These are phyloP conservation scores for Cladosporium austrohemisphaericum DNA, from an alignment of 2,329 filamentous ascomycete genomes.

Conservation along the genomic window DNA sequence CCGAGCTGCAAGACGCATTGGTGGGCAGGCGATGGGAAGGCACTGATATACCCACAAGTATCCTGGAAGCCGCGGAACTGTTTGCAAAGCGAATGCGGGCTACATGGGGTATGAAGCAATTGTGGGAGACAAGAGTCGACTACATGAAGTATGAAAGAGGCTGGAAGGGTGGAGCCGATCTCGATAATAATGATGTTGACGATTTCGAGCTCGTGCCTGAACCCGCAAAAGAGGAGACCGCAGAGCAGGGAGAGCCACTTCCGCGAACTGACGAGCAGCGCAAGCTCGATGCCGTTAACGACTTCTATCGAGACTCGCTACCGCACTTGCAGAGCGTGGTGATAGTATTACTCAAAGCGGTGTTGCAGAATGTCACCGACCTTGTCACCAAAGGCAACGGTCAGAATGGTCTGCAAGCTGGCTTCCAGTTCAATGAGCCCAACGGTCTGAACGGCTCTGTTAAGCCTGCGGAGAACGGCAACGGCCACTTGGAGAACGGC, in stretches of 20 bases:
- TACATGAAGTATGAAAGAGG: slow-evolving; percentile 92
- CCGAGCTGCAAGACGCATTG: slow-evolving; percentile 72
- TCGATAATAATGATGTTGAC: slow-evolving; percentile 34
- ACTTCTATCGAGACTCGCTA: slow-evolving; percentile 74
- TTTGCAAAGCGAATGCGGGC: slow-evolving; percentile 89
- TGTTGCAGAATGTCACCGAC: slow-evolving; percentile 83
- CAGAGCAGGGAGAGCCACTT: slow-evolving; percentile 27
- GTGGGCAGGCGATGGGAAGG: slow-evolving; percentile 88
- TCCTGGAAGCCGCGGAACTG: slow-evolving; percentile 87
- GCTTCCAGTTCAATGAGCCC: slow-evolving; percentile 37
- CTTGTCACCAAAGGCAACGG: slow-evolving; percentile 60
- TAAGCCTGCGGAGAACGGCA: slow-evolving; percentile 38
- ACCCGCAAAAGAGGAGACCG: slow-evolving; percentile 32
- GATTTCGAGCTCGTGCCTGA: slow-evolving; percentile 28
- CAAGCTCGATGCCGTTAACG: slow-evolving; percentile 58
- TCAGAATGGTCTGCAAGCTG: slow-evolving; percentile 48
- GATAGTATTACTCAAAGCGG: slow-evolving; percentile 85
- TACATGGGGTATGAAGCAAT: slow-evolving; percentile 82
- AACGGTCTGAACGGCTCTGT: slow-evolving; percentile 31
- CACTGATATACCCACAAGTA: slow-evolving; percentile 89
- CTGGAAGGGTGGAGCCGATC: slow-evolving; percentile 60
- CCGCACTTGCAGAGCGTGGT: slow-evolving; percentile 88
- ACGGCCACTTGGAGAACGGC: slow-evolving; percentile 25
- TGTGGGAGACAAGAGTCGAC: slow-evolving; percentile 89
- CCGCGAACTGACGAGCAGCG: slow-evolving; percentile 26